Conservation (phyloP, 2,329 filamentous ascomycete species). For the Tolypocladium ophioglossoides region DNA sequence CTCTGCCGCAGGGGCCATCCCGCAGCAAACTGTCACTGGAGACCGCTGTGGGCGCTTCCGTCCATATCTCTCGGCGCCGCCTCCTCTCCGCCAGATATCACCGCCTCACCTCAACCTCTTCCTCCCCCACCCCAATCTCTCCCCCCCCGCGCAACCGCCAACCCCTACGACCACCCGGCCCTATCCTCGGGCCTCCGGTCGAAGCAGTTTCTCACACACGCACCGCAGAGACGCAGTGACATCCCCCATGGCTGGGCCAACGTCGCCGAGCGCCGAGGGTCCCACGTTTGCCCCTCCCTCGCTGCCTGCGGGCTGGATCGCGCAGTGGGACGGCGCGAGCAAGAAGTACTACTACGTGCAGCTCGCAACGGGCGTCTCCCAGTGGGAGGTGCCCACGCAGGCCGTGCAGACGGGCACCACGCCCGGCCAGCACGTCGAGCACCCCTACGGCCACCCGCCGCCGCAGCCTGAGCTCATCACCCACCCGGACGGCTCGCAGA, state of each 20-base stretch:
- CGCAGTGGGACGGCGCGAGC: slow-evolving; percentile 55
- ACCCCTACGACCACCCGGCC: not conserved
- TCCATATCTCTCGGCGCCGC: not conserved
- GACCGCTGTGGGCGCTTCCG: not conserved
- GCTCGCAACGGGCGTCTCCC: slow-evolving; percentile 59
- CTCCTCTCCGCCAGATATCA: not conserved
- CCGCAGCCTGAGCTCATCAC: slow-evolving; percentile 45
- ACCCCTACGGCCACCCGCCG: slow-evolving; percentile 49
- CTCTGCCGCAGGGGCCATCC: not conserved
- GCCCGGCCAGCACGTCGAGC: slow-evolving; percentile 43
- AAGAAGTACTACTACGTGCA: slow-evolving; percentile 64
- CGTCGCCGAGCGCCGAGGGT: slow-evolving; percentile 47
- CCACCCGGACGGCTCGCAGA: slow-evolving; percentile 52
- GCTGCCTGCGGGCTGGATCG: slow-evolving; percentile 57
- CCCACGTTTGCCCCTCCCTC: slow-evolving; percentile 49
- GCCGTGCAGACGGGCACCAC: slow-evolving; percentile 52
- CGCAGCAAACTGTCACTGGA: not conserved
- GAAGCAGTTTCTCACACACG: not conserved
- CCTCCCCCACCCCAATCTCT: too few relatives aligned
- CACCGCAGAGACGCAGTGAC: slow-evolving; percentile 2
- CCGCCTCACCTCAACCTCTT: not conserved
- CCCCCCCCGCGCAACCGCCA: not conserved
- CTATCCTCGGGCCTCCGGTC: not conserved
- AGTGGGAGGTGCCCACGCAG: slow-evolving; percentile 63
- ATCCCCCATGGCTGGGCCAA: slow-evolving; percentile 42